A percentile compares a stretch with the other conserved stretches of the same genome.
Conservation (phyloP, 2,329 filamentous ascomycete species). For the Waltergamsia citrina region DNA sequence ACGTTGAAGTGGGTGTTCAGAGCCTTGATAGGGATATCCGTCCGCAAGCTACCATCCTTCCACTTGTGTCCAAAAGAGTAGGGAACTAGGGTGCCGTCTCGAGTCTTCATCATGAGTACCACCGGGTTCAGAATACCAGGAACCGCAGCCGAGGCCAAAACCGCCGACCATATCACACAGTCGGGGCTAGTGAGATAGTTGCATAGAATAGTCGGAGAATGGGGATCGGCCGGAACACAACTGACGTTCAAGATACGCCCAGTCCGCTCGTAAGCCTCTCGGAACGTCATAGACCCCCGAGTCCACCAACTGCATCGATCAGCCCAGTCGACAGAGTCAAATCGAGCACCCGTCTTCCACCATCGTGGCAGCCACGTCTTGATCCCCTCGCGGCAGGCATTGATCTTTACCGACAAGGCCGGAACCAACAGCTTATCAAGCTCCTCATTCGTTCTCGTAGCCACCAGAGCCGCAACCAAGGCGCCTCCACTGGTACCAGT, state of each 20-base stretch:
- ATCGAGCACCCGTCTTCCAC: constrained; percentile 88
- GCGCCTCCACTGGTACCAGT: constrained; percentile 94
- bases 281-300: constrained; percentile 83
- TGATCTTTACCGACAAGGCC: constrained; percentile 76
- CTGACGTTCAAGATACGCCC: constrained; percentile 92
- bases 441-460: constrained; percentile 87
- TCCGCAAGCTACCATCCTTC: constrained; percentile 93
- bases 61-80: constrained; percentile 98
- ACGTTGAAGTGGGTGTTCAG: constrained; percentile 97
- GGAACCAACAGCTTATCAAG: constrained; percentile 78
- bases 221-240: constrained; percentile 90
- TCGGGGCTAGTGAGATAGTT: constrained; percentile 94
- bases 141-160: constrained; percentile 88
- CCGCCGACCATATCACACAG: constrained; percentile 97
- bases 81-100: constrained; percentile 67
- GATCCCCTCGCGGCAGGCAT: constrained; percentile 71
- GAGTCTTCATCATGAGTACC: constrained; percentile 82
- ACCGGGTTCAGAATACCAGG: constrained; percentile 93
- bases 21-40: constrained; percentile 89
- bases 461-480: constrained; percentile 75
- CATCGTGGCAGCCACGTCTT: constrained; percentile 71
- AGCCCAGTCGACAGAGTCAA: constrained; percentile 91
- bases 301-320: constrained; percentile 81
- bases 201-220: constrained; percentile 82
- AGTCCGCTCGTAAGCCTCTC: constrained; percentile 87